Evolutionary conservation across 768 basidiomycete genomes (phyloP).

Genomic region (Lentinula edodes): DNA sequence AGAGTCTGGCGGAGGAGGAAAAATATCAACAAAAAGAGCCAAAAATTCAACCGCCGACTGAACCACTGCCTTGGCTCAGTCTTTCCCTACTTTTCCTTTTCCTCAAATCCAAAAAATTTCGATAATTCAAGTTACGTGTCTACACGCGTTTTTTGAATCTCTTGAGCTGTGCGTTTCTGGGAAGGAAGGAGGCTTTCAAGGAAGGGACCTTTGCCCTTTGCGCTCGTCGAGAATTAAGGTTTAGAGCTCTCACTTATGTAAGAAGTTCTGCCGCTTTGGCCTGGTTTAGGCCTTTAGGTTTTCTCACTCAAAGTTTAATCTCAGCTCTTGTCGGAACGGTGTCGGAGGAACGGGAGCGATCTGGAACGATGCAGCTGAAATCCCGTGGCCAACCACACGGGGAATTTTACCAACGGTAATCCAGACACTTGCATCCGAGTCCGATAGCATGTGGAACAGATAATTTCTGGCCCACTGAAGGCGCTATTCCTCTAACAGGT

Average conservation of each 20-base stretch:
- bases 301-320: not conserved
- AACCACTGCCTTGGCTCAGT: not conserved
- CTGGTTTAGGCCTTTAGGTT: not conserved
- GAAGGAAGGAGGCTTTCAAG: not conserved
- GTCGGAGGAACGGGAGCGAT: no score
- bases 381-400: no score
- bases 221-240: conserved; percentile 1
- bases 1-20: conserved; percentile 4
- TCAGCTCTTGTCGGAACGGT: not conserved
- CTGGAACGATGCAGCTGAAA: no score
- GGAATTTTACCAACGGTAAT: no score
- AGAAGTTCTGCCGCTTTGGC: not conserved
- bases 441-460: no score
- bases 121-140: not conserved
- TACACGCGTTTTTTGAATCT: not conserved
- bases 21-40: conserved; percentile 3
- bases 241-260: not conserved
- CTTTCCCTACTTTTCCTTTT: not conserved
- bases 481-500: no score
- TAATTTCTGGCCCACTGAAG: no score
- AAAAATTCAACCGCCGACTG: conserved; percentile 1
- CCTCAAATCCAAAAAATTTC: not conserved
- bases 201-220: not conserved
- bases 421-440: no score
- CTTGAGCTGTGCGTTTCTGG: not conserved